Evolutionary conservation across 2,329 filamentous ascomycete genomes (phyloP), one percentile per base, ranked within the genome.

Genomic region (Lasiodiplodia gonubiensis): DNA sequence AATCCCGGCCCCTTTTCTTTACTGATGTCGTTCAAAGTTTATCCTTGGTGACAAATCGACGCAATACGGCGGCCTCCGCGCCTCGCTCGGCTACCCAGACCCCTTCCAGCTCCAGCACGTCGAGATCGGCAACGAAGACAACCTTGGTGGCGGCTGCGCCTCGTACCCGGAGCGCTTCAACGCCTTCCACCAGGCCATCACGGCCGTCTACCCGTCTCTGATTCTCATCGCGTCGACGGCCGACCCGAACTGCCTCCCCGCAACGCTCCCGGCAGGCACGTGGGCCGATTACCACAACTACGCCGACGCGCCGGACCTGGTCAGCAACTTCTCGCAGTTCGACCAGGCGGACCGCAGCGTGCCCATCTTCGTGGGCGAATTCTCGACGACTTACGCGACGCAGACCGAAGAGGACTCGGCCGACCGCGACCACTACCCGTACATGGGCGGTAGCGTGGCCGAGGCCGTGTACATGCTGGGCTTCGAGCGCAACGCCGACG

Each of bases 81-180:
- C 87, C 7, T 77, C 83, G 52, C 81, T 89, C 2, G 89, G 89
- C 3, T 85, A 90, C 71, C 83, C 86, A 0, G 81, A 87, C 68
- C 89, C 89, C 0, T 91, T 87, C 78, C 79, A 75, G 35, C 81
- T 91, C 59, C 80, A 84, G 12, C 89, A 86, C 71, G 86, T 91
- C 66, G 89, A 91, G 76, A 78, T 91, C 52, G 89, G 89, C 68
- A 91, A 91, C 74, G 89, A 91, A 74, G 89, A 91, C 71, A 86
- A 86, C 80, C 83, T 90, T 4, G 82, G 82, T 3, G 84, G 83
- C 72, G 73, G 72, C 70, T 73, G 64, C 53, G 73, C 64, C 51
- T 79, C 72, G 72, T 73, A 27, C 72, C 81, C 83, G 60, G 82
- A 86, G 68, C 85, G 88, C 4, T 89, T 90, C 74, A 80, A 82